These are phyloP conservation scores for Pleurotus citrinopileatus DNA, from an alignment of 768 basidiomycete genomes.

Conservation along the genomic window DNA sequence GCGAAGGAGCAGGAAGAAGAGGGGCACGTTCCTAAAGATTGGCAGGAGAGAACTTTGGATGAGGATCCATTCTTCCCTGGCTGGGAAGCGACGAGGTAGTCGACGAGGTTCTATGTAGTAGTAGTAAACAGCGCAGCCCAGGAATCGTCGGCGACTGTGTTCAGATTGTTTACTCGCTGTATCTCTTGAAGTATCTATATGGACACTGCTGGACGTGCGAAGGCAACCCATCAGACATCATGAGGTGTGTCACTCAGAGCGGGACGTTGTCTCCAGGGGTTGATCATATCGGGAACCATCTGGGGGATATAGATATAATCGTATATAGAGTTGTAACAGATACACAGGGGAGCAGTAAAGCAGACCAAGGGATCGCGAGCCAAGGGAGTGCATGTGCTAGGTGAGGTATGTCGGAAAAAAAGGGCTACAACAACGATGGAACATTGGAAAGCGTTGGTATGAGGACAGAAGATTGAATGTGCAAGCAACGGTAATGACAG, in stretches of 20 bases:
- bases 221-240: too few relatives aligned
- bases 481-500: neutral
- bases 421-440: constrained; percentile 5
- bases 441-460: too few relatives aligned
- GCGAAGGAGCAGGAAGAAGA: constrained; percentile 45
- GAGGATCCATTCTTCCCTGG: constrained; percentile 52
- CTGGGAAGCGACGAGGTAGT: constrained; percentile 26
- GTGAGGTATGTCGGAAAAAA: neutral
- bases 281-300: neutral
- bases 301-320: neutral
- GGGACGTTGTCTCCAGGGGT: neutral
- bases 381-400: constrained; percentile 1
- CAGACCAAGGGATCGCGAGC: neutral
- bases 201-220: too few relatives aligned
- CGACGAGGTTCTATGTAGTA: neutral
- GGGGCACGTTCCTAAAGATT: constrained; percentile 42
- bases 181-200: too few relatives aligned
- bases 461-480: neutral
- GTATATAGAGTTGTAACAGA: constrained; percentile 5
- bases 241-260: too few relatives aligned
- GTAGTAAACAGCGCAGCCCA: neutral
- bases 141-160: too few relatives aligned
- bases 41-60: constrained; percentile 47
- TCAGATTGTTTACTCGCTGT: too few relatives aligned
- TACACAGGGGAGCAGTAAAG: constrained; percentile 4